phyloP scores from a whole-genome alignment of 805 yeast species.

The Saturnispora serradocipensis region DNA sequence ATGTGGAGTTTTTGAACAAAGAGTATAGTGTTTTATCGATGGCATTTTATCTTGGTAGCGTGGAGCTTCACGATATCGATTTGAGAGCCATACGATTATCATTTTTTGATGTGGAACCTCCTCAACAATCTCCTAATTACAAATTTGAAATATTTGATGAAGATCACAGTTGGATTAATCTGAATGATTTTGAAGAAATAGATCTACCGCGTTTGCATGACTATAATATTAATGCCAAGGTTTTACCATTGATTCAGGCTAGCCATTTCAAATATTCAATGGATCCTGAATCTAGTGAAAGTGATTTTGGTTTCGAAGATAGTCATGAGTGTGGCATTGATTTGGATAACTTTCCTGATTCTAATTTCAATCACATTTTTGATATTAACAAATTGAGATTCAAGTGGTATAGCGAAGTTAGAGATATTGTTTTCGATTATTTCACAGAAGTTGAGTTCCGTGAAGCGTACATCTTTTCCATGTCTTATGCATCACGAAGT shows the following conservation, averaged over 20 bases:
- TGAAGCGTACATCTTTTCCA: slow-evolving; percentile 33
- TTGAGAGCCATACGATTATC: slow-evolving; percentile 45
- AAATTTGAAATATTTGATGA: slow-evolving; percentile 36
- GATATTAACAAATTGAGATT: slow-evolving; percentile 63
- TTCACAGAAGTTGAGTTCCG: slow-evolving; percentile 39
- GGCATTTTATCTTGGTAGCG: slow-evolving; percentile 55
- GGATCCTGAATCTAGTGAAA: slow-evolving; percentile 27
- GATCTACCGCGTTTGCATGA: slow-evolving; percentile 32
- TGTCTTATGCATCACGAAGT: slow-evolving; percentile 23
- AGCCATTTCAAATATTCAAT: slow-evolving; percentile 67
- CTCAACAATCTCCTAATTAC: slow-evolving; percentile 1
- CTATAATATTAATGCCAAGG: slow-evolving; percentile 32
- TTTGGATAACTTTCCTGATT: slow-evolving; percentile 19
- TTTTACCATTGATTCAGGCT: slow-evolving; percentile 57
- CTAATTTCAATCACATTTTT: slow-evolving; percentile 53
- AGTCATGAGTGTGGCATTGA: slow-evolving; percentile 63
- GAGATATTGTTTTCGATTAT: slow-evolving; percentile 58
- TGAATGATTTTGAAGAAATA: slow-evolving; percentile 52
- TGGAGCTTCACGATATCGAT: slow-evolving; percentile 47
- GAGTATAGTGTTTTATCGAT: slow-evolving; percentile 45
- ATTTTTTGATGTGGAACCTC: slow-evolving; percentile 22
- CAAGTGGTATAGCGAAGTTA: slow-evolving; percentile 66
- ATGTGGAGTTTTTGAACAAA: slow-evolving; percentile 39
- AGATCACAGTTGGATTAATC: slow-evolving; percentile 54
- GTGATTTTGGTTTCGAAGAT: slow-evolving; percentile 38